These are phyloP conservation scores for Pythium chondricola DNA, from an alignment of 352 stramenopile species.

Conservation along the genomic window DNA sequence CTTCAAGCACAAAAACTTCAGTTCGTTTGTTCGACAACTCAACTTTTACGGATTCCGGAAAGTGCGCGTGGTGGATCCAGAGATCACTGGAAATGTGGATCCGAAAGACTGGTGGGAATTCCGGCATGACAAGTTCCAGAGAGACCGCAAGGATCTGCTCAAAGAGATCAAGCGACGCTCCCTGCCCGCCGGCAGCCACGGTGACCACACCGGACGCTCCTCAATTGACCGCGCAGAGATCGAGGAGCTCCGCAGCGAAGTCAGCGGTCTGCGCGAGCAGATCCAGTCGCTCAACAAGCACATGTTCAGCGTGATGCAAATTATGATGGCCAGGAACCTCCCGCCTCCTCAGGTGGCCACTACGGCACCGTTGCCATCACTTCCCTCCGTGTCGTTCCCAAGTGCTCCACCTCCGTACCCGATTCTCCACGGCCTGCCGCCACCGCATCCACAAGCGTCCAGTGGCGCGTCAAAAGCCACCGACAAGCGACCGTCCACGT, in stretches of 20 bases:
- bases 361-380: background rate
- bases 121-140: constrained; percentile 77
- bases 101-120: constrained; percentile 82
- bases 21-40: constrained; percentile 89
- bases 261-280: constrained; percentile 48
- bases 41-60: constrained; percentile 91
- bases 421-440: constrained; percentile 1
- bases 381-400: background rate
- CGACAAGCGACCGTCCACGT: background rate
- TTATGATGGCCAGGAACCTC: constrained; percentile 27
- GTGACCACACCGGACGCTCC: constrained; percentile 9
- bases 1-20: constrained; percentile 93
- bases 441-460: constrained; percentile 9
- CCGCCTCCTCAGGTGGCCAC: constrained; percentile 1
- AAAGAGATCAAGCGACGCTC: constrained; percentile 68
- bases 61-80: constrained; percentile 42
- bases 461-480: background rate
- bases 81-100: constrained; percentile 30
- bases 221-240: constrained; percentile 60
- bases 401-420: background rate
- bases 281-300: constrained; percentile 70
- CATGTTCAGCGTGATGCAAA: constrained; percentile 49
- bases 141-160: constrained; percentile 57
- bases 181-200: constrained; percentile 10
- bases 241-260: constrained; percentile 58